A percentile compares a stretch with the other conserved stretches of the same genome.
Conservation (phyloP, 257 asterid species). For the Solanum ossicruentum region DNA sequence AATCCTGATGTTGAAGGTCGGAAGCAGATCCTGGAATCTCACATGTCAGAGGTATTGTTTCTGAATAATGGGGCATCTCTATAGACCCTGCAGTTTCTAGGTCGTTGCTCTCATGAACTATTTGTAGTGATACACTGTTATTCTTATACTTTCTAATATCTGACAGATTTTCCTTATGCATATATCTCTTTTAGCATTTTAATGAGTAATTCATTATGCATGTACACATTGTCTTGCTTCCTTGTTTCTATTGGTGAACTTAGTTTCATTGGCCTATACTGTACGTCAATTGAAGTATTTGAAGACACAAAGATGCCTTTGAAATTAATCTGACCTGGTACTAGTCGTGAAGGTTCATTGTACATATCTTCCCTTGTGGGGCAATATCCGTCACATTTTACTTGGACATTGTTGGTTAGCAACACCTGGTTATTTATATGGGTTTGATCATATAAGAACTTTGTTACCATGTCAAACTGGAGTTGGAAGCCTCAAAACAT, state of each 20-base stretch:
- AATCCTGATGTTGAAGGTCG: conserved; percentile 98
- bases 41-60: conserved; percentile 79
- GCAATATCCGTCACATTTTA: neutral
- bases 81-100: neutral
- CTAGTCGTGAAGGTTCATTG: neutral
- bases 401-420: neutral
- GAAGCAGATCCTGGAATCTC: conserved; percentile 85
- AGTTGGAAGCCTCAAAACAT: neutral
- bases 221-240: neutral
- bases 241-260: neutral
- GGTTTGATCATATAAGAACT: neutral
- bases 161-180: neutral
- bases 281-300: neutral
- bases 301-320: neutral
- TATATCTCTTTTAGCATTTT: neutral
- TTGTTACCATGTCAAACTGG: neutral
- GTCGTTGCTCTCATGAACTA: neutral
- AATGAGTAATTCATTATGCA: neutral
- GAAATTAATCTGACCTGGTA: neutral
- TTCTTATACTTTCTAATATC: neutral
- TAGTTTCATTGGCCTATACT: neutral
- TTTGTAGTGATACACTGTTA: neutral
- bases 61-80: neutral
- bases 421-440: neutral
- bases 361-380: neutral